These are phyloP conservation scores for Nemophila menziesii DNA, from an alignment of 257 asterid species.

Conservation along the genomic window DNA sequence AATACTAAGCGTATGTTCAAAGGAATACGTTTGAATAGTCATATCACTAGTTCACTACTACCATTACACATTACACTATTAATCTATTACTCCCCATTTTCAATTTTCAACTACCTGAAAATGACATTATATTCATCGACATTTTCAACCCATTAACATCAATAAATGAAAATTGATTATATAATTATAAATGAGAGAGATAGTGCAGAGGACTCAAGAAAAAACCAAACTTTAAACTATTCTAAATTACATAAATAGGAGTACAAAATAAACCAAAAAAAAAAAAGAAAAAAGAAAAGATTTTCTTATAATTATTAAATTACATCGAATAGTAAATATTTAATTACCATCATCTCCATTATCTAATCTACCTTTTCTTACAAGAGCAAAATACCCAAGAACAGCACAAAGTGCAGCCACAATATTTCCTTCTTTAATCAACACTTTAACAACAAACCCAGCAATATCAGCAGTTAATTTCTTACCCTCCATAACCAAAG, in stretches of 20 bases:
- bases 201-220: no score
- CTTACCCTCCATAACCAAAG: slow-evolving; percentile 63
- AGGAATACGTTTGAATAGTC: background rate
- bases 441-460: slow-evolving; percentile 49
- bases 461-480: slow-evolving; percentile 72
- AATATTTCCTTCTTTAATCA: slow-evolving; percentile 77
- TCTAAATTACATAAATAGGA: background rate
- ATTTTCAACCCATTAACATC: background rate
- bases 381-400: slow-evolving; percentile 59
- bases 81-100: no score
- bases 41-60: no score
- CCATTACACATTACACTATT: background rate
- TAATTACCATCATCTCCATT: slow-evolving; percentile 8
- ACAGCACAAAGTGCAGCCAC: slow-evolving; percentile 81
- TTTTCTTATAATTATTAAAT: no score
- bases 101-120: background rate
- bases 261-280: background rate
- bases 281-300: no score
- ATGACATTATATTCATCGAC: background rate
- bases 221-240: background rate
- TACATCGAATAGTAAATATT: no score
- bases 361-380: slow-evolving; percentile 22
- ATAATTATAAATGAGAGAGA: no score
- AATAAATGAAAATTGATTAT: background rate
- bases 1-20: background rate